Evolutionary conservation across 495 filamentous ascomycete species (phyloP).

Genomic region (Hypomontagnella monticulosa): DNA sequence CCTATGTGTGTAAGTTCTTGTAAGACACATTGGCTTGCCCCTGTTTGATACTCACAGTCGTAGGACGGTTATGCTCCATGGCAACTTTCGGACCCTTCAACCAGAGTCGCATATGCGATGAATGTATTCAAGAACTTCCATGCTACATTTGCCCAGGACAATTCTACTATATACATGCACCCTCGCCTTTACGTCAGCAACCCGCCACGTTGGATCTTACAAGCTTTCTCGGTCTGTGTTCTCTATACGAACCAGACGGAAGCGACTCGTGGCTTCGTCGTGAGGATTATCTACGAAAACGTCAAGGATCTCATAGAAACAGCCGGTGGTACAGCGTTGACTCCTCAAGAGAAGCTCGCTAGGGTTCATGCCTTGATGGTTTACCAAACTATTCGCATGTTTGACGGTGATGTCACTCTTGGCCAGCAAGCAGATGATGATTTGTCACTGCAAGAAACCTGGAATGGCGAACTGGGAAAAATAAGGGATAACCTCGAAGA

Average conservation of each 20-base stretch:
- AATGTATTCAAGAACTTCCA: conserved; percentile 40
- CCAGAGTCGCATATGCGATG: conserved; percentile 40
- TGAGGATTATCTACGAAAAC: conserved; percentile 42
- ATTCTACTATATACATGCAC: conserved; percentile 49
- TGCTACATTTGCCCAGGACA: conserved; percentile 38
- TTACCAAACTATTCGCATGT: conserved; percentile 51
- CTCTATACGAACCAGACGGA: conserved; percentile 47
- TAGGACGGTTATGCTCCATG: conserved; percentile 47
- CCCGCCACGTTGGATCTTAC: conserved; percentile 45
- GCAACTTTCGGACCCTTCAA: conserved; percentile 49
- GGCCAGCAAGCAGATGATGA: conserved; percentile 48
- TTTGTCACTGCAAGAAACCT: conserved; percentile 44
- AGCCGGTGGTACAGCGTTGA: conserved; percentile 10
- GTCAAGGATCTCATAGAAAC: conserved; percentile 37
- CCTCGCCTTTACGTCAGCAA: conserved; percentile 44
- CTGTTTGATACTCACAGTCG: conserved; percentile 5
- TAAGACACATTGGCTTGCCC: background rate
- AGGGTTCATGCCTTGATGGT: conserved; percentile 48
- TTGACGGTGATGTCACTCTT: conserved; percentile 50
- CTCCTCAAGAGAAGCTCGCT: conserved; percentile 47
- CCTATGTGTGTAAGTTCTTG: conserved; percentile 41
- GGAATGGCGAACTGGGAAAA: conserved; percentile 46
- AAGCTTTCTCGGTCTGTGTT: conserved; percentile 44
- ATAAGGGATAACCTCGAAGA: conserved; percentile 47
- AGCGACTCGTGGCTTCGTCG: conserved; percentile 43